Evolutionary conservation across 108 stramenopile genomes (phyloP).

Genomic region (Nitzschia palea): DNA sequence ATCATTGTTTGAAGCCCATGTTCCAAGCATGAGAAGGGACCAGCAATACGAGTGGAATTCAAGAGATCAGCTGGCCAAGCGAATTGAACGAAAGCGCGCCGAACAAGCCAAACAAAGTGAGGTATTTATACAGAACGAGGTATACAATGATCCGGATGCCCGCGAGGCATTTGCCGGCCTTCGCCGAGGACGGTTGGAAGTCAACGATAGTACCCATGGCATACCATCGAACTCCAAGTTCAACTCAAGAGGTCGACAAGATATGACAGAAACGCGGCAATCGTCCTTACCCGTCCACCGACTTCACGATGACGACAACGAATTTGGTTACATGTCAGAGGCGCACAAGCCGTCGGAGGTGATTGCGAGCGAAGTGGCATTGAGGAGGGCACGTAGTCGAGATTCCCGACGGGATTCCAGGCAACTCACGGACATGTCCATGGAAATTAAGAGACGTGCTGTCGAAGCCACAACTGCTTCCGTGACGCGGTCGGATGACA

Average conservation of each 20-base stretch:
- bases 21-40: too few species aligned
- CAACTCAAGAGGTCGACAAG: neutral
- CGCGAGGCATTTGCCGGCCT: conserved; percentile 23
- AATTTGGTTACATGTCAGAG: neutral
- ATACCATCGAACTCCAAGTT: neutral
- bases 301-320: neutral
- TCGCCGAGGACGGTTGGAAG: conserved; percentile 14
- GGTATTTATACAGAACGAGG: too few species aligned
- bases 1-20: neutral
- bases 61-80: too few species aligned
- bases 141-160: conserved; percentile 17
- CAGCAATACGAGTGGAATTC: too few species aligned
- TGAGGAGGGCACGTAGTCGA: neutral
- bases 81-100: too few species aligned
- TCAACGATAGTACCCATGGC: neutral
- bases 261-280: too few species aligned
- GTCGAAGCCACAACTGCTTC: neutral
- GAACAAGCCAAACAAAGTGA: too few species aligned
- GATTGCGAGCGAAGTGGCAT: neutral
- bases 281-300: too few species aligned
- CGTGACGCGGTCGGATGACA: neutral
- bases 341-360: neutral
- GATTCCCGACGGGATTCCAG: neutral
- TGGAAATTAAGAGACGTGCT: neutral
- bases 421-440: neutral